Percentiles rank a stretch among this genome's conserved stretches.
These are phyloP conservation scores for Ustilago xerochloae DNA, from an alignment of 1,284 basidiomycete genomes.

Conservation along the genomic window DNA sequence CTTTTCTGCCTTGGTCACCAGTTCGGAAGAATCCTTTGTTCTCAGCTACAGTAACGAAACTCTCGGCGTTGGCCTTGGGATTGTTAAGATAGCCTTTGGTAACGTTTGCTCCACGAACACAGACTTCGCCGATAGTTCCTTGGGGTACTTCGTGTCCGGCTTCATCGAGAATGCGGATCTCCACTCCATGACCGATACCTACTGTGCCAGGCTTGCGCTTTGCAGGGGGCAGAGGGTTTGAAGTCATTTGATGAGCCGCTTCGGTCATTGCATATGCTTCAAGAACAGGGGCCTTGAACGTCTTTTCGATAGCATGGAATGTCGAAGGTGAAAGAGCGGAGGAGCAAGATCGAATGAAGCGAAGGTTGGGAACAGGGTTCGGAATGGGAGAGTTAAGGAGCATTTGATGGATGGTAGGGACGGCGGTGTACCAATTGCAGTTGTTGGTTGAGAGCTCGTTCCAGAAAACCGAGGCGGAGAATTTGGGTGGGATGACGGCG, in stretches of 20 bases:
- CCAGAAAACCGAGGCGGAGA: constrained; percentile 76
- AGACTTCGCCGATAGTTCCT: constrained; percentile 70
- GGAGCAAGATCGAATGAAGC: constrained; percentile 72
- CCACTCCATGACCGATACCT: constrained; percentile 70
- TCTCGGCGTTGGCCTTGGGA: constrained; percentile 68
- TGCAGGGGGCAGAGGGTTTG: constrained; percentile 68
- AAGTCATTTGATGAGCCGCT: constrained; percentile 71
- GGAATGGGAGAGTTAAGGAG: constrained; percentile 69
- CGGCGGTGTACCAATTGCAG: constrained; percentile 66
- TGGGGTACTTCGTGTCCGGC: constrained; percentile 67
- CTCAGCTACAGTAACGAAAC: constrained; percentile 66
- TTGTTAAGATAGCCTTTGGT: constrained; percentile 71
- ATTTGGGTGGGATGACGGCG: constrained; percentile 74
- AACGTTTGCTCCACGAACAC: constrained; percentile 71
- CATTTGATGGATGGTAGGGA: constrained; percentile 72
- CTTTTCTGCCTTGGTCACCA: constrained; percentile 76
- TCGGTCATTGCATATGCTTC: constrained; percentile 70
- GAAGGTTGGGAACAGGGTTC: constrained; percentile 68
- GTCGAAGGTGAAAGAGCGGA: constrained; percentile 70
- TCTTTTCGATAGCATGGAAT: constrained; percentile 70
- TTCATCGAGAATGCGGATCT: constrained; percentile 70
- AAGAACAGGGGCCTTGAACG: constrained; percentile 71
- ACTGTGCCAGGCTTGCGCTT: constrained; percentile 70
- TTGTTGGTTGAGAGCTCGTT: constrained; percentile 69
- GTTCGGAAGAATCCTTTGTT: constrained; percentile 72